These are phyloP conservation scores for Adansonia grandidieri DNA, from an alignment of 441 rosid species.

Conservation along the genomic window DNA sequence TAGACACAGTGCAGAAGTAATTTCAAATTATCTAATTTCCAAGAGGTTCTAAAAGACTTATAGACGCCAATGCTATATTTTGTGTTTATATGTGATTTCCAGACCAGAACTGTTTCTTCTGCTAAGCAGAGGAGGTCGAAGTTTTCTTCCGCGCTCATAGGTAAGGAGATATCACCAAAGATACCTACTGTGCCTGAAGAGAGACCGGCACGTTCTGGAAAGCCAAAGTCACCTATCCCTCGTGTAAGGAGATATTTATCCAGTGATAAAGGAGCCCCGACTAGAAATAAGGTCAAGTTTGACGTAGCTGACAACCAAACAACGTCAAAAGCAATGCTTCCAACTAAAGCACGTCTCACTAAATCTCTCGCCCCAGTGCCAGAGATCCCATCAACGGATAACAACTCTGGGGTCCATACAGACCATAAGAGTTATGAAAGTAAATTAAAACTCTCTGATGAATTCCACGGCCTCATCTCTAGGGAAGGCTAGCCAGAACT, in stretches of 20 bases:
- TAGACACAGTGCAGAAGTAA: not conserved
- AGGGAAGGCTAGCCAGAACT: constrained; percentile 59
- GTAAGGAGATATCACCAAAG: constrained; percentile 62
- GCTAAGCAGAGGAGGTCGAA: constrained; percentile 82
- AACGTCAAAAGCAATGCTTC: constrained; percentile 63
- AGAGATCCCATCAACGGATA: constrained; percentile 49
- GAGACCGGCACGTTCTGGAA: constrained; percentile 38
- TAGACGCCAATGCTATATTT: constrained; percentile 35
- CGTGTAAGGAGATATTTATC: constrained; percentile 71
- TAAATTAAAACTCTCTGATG: constrained; percentile 47
- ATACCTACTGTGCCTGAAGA: constrained; percentile 54
- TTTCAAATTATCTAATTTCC: constrained; percentile 1
- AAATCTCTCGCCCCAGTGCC: constrained; percentile 57
- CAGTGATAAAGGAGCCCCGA: constrained; percentile 69
- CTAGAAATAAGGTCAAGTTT: constrained; percentile 56
- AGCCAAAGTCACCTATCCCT: constrained; percentile 73
- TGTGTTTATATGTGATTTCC: constrained; percentile 33
- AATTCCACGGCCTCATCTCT: constrained; percentile 46
- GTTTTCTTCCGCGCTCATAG: constrained; percentile 59
- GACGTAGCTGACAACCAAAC: constrained; percentile 60
- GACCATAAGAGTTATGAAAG: constrained; percentile 39
- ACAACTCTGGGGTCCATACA: constrained; percentile 34
- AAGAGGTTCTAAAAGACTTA: not conserved
- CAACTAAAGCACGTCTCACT: constrained; percentile 67
- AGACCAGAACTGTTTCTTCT: constrained; percentile 78